phyloP scores from a whole-genome alignment of 352 stramenopile species.

The Globisporangium recalcitrans region DNA sequence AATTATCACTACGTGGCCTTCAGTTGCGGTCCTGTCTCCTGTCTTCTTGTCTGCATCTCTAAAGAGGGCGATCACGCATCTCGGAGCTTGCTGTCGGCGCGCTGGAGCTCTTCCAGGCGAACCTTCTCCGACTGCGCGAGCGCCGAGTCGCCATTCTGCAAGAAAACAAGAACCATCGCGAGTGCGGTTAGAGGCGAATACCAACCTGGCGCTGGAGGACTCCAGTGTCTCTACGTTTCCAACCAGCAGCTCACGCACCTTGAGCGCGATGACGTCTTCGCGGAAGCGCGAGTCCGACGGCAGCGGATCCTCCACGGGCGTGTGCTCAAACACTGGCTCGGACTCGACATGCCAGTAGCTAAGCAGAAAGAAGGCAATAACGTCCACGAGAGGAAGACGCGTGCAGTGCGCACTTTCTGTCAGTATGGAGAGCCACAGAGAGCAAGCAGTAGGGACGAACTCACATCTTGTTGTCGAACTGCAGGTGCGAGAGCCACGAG shows the following conservation, averaged over 20 bases:
- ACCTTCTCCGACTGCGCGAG: conserved; percentile 67
- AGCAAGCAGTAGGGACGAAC: background rate
- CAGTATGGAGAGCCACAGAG: background rate
- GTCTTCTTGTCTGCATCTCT: background rate
- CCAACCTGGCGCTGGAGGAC: background rate
- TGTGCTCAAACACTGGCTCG: conserved; percentile 55
- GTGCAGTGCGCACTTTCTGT: background rate
- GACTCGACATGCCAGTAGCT: conserved; percentile 74
- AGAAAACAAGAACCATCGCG: background rate
- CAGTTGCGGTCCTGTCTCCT: background rate
- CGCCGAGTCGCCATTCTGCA: conserved; percentile 40
- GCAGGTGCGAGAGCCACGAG: conserved; percentile 67
- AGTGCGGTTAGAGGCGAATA: background rate
- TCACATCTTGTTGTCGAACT: conserved; percentile 63
- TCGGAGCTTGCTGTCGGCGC: conserved; percentile 43
- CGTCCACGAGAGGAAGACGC: background rate
- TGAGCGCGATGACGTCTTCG: conserved; percentile 56
- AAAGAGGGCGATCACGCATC: conserved; percentile 4
- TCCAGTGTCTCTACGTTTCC: no score
- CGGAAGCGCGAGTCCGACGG: conserved; percentile 60
- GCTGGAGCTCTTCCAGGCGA: conserved; percentile 62
- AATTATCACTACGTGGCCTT: background rate
- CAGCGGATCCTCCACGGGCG: conserved; percentile 33
- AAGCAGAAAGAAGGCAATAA: background rate
- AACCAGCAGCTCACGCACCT: conserved; percentile 29